Evolutionary conservation across 495 filamentous ascomycete species (phyloP).

Genomic region (Alectoria sarmentosa): DNA sequence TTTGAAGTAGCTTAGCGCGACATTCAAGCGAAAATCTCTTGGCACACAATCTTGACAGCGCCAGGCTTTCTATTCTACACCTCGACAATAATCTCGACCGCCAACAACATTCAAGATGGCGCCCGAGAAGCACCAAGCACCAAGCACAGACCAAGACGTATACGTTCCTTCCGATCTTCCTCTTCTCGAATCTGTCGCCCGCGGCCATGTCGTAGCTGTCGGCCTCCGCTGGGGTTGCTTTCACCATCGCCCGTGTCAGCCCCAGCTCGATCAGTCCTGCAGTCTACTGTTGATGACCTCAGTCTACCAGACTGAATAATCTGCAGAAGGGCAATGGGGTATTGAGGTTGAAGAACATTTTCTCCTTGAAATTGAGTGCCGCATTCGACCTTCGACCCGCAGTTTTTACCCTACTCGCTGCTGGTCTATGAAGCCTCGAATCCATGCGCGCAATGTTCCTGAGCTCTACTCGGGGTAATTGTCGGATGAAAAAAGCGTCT

Average conservation of each 20-base stretch:
- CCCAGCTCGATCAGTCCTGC: constrained; percentile 78
- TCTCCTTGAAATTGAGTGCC: constrained; percentile 84
- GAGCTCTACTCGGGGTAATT: constrained; percentile 69
- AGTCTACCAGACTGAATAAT: constrained; percentile 24
- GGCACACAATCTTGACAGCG: constrained; percentile 9
- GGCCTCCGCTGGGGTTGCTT: constrained; percentile 15
- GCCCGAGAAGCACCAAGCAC: constrained; percentile 33
- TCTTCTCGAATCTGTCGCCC: background rate
- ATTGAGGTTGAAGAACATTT: constrained; percentile 71
- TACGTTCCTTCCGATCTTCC: constrained; percentile 10
- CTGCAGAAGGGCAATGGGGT: constrained; percentile 54
- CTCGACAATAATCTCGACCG: constrained; percentile 23
- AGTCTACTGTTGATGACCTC: constrained; percentile 39
- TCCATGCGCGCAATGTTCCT: constrained; percentile 48
- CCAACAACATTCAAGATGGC: constrained; percentile 42
- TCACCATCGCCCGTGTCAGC: constrained; percentile 14
- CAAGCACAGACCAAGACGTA: constrained; percentile 27
- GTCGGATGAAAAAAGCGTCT: constrained; percentile 57
- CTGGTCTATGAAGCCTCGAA: constrained; percentile 22
- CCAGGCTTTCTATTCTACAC: background rate
- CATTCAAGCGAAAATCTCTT: constrained; percentile 9
- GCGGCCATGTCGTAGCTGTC: constrained; percentile 18
- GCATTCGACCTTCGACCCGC: constrained; percentile 33
- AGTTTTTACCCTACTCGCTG: constrained; percentile 27
- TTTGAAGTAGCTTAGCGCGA: background rate